A percentile compares a stretch with the other conserved stretches of the same genome.
These are phyloP conservation scores for Aspergillus uvarum DNA, from an alignment of 2,329 filamentous ascomycete species.

Conservation along the genomic window DNA sequence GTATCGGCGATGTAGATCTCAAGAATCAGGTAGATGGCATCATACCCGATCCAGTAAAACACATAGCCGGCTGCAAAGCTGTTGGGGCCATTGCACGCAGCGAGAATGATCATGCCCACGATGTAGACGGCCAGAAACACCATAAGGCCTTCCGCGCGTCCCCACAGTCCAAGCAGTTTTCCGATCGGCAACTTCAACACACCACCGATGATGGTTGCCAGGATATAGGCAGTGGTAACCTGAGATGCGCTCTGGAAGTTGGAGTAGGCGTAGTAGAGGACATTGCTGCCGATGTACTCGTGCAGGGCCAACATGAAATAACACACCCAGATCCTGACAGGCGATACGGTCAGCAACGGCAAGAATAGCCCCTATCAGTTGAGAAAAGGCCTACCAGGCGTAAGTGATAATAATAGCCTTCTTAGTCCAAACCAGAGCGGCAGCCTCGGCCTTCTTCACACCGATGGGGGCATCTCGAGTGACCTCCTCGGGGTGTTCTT, in stretches of 20 bases:
- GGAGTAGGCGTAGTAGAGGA: conserved; percentile 54
- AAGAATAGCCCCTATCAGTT: neutral
- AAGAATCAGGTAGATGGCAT: conserved; percentile 57
- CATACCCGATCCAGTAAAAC: conserved; percentile 60
- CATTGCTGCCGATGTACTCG: conserved; percentile 41
- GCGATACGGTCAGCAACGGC: conserved; percentile 15
- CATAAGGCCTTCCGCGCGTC: conserved; percentile 58
- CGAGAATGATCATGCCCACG: conserved; percentile 60
- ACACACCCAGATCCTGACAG: conserved; percentile 46
- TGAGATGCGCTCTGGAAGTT: conserved; percentile 53
- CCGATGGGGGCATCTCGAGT: conserved; percentile 23
- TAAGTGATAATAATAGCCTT: conserved; percentile 33
- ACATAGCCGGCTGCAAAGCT: conserved; percentile 65
- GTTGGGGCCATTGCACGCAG: conserved; percentile 59
- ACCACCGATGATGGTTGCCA: conserved; percentile 58
- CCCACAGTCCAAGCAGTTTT: conserved; percentile 64
- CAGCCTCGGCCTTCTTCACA: conserved; percentile 48
- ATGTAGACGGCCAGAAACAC: conserved; percentile 51
- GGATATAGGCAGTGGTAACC: conserved; percentile 53
- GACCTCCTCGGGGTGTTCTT: conserved; percentile 1
- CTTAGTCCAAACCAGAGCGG: conserved; percentile 48
- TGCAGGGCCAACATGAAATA: conserved; percentile 50
- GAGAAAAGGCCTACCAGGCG: conserved; percentile 25
- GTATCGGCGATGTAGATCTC: conserved; percentile 65
- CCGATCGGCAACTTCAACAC: conserved; percentile 61